Evolutionary conservation across 768 basidiomycete genomes (phyloP).

Genomic region (Boletus rubropictus): DNA sequence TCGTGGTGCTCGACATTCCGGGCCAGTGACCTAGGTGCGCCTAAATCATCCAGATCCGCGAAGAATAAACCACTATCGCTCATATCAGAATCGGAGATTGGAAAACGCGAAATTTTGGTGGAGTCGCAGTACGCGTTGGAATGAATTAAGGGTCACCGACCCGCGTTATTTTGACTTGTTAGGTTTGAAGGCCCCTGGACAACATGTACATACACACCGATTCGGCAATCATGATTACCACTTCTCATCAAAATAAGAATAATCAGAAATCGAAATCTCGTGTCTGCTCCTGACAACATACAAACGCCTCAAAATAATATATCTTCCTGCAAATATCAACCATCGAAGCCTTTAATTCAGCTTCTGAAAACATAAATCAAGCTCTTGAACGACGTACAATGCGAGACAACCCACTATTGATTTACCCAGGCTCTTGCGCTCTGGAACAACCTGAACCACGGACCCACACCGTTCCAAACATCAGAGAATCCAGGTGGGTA

Average conservation of each 20-base stretch:
- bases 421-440: constrained; percentile 70
- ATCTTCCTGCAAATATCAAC: neutral
- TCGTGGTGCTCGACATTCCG: constrained; percentile 6
- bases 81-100: constrained; percentile 8
- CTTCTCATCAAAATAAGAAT: no score
- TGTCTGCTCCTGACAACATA: no score
- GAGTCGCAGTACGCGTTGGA: constrained; percentile 5
- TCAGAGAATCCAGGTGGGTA: constrained; percentile 56
- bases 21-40: constrained; percentile 16
- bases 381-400: constrained; percentile 23
- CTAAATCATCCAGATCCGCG: constrained; percentile 51
- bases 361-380: constrained; percentile 1
- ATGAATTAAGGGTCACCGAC: neutral
- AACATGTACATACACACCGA: constrained; percentile 10
- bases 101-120: neutral
- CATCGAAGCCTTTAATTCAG: neutral
- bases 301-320: constrained; percentile 6
- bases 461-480: constrained; percentile 71
- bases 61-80: constrained; percentile 43
- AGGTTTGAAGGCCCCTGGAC: constrained; percentile 1
- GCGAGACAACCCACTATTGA: constrained; percentile 18
- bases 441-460: constrained; percentile 95
- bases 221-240: no score
- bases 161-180: constrained; percentile 27
- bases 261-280: no score